Evolutionary conservation across 257 asterid species (phyloP).

Genomic region (Solanum chilense): DNA sequence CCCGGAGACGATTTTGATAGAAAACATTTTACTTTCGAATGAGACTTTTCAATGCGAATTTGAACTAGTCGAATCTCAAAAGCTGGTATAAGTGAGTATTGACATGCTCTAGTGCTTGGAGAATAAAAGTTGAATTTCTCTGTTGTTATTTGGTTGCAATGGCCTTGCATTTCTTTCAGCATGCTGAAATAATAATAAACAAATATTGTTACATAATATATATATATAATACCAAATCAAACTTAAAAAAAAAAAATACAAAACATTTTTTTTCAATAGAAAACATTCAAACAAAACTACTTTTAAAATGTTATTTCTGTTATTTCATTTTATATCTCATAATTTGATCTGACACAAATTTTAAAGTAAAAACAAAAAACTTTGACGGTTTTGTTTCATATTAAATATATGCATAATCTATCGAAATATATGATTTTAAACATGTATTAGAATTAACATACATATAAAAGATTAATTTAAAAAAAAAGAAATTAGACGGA

Average conservation of each 20-base stretch:
- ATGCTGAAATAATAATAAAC: conserved; percentile 19
- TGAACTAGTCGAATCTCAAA: not conserved
- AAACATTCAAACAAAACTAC: too few species aligned
- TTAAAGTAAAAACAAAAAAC: not conserved
- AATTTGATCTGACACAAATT: not conserved
- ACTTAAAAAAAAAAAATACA: not conserved
- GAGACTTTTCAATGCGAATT: rapidly evolving
- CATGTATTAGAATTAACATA: not conserved
- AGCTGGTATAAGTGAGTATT: not conserved
- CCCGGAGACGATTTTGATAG: not conserved
- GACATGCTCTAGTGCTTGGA: not conserved
- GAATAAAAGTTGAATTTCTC: conserved; percentile 24
- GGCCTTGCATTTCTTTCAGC: conserved; percentile 67
- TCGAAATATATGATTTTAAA: not conserved
- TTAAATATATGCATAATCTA: not conserved
- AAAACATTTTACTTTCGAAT: not conserved
- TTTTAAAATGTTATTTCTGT: not conserved
- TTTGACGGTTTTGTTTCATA: not conserved
- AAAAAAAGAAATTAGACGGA: rapidly evolving
- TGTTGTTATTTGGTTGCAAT: conserved; percentile 22
- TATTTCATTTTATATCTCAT: not conserved
- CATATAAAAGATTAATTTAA: too few species aligned
- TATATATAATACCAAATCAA: not conserved
- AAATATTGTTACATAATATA: not conserved
- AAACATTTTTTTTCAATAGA: too few species aligned